A percentile compares a stretch with the other conserved stretches of the same genome.
Evolutionary conservation across 179 eudicot genomes (phyloP).

Genomic region (Silene noctiflora): DNA sequence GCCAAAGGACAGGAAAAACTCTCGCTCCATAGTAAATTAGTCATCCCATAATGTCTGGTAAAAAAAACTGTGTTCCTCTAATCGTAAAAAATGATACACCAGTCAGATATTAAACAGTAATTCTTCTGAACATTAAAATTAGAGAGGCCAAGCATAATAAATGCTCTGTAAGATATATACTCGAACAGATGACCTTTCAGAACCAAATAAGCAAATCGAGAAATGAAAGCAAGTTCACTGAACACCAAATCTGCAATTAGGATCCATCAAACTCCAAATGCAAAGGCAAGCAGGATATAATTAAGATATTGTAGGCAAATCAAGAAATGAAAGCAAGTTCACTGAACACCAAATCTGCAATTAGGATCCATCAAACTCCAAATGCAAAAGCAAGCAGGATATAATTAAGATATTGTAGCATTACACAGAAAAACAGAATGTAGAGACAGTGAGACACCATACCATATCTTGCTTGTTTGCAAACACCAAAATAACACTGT

Average conservation of each 20-base stretch:
- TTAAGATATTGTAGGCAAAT: not conserved
- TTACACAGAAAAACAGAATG: not conserved
- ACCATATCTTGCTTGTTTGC: conserved; percentile 99
- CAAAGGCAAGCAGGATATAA: not conserved
- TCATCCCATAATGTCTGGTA: not conserved
- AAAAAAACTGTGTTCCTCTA: not conserved
- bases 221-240: not conserved
- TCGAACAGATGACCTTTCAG: not conserved
- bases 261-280: not conserved
- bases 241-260: not conserved
- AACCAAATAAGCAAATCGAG: not conserved
- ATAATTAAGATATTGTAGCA: not conserved
- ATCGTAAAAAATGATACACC: not conserved
- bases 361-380: not conserved
- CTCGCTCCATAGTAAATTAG: too few relatives aligned
- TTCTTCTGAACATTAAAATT: not conserved
- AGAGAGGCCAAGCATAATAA: not conserved
- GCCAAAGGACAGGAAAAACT: too few relatives aligned
- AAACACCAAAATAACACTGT: conserved; percentile 91
- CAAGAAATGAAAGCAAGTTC: not conserved
- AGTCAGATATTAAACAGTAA: not conserved
- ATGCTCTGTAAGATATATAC: not conserved
- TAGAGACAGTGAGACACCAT: conserved; percentile 33
- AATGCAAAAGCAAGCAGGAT: not conserved
- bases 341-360: not conserved